Evolutionary conservation across 2,329 filamentous ascomycete species (phyloP).

Genomic region (Fusarium chuoi): DNA sequence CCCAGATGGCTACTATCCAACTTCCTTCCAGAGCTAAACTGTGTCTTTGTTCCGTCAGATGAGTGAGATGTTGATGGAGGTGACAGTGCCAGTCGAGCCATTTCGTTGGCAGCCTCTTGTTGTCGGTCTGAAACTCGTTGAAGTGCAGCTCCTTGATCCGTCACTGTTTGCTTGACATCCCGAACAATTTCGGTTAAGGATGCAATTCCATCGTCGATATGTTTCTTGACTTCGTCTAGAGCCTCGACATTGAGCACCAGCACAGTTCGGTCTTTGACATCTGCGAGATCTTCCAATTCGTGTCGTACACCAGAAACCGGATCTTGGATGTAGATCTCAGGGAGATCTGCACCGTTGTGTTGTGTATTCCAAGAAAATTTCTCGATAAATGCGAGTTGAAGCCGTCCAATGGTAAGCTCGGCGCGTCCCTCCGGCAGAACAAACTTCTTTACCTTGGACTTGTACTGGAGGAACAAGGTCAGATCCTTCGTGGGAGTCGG

Average conservation of each 20-base stretch:
- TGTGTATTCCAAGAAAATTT: slow-evolving; percentile 99
- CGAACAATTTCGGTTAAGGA: slow-evolving; percentile 85
- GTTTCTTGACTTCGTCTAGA: slow-evolving; percentile 94
- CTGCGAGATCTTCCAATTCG: slow-evolving; percentile 90
- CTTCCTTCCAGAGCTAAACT: slow-evolving; percentile 52
- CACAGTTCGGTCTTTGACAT: slow-evolving; percentile 94
- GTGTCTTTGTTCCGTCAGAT: slow-evolving; percentile 53
- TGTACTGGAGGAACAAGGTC: slow-evolving; percentile 95
- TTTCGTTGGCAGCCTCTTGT: slow-evolving; percentile 87
- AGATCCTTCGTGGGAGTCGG: slow-evolving; percentile 80
- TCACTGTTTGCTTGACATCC: slow-evolving; percentile 83
- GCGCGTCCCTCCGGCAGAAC: slow-evolving; percentile 85
- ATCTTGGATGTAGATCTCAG: slow-evolving; percentile 98
- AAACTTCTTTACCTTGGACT: slow-evolving; percentile 96
- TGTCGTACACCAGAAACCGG: slow-evolving; percentile 95
- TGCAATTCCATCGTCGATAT: slow-evolving; percentile 91
- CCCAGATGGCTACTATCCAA: slow-evolving; percentile 71
- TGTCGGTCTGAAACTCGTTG: slow-evolving; percentile 91
- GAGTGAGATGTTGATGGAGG: slow-evolving; percentile 57
- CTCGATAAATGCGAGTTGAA: slow-evolving; percentile 97
- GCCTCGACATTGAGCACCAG: slow-evolving; percentile 94
- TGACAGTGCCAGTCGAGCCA: slow-evolving; percentile 69
- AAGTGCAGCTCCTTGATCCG: slow-evolving; percentile 83
- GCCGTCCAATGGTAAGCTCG: slow-evolving; percentile 84
- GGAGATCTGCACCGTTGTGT: slow-evolving; percentile 89